Conservation (phyloP, 495 filamentous ascomycete genomes). For the Penicillium longicatenatum region DNA sequence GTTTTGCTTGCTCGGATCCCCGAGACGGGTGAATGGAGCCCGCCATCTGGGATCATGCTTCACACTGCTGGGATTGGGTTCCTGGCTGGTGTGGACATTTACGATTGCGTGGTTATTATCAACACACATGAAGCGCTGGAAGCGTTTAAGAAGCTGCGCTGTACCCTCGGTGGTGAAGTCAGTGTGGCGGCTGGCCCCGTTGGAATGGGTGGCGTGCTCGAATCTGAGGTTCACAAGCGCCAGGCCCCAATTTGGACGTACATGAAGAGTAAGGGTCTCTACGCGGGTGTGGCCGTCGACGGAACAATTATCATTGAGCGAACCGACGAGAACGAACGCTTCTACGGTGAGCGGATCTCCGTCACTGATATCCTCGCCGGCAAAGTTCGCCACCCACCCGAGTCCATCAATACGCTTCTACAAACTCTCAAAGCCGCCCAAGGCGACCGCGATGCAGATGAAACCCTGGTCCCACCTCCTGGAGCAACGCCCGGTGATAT, state of each 20-base stretch:
- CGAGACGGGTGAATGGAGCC: constrained; percentile 83
- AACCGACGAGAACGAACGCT: constrained; percentile 84
- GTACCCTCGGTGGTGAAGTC: constrained; percentile 78
- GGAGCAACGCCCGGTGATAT: constrained; percentile 77
- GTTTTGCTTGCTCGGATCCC: constrained; percentile 73
- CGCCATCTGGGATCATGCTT: constrained; percentile 82
- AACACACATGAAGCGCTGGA: constrained; percentile 80
- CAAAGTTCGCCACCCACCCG: constrained; percentile 69
- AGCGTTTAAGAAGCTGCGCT: constrained; percentile 73
- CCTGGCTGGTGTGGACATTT: constrained; percentile 85
- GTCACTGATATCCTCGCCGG: constrained; percentile 83
- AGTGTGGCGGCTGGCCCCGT: constrained; percentile 78
- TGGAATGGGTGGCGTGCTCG: constrained; percentile 70
- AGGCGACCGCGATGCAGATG: constrained; percentile 73
- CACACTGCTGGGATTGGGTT: constrained; percentile 89
- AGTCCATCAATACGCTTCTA: constrained; percentile 63
- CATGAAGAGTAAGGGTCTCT: constrained; percentile 83
- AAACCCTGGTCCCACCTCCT: constrained; percentile 46
- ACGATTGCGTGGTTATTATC: constrained; percentile 89
- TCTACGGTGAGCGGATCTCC: constrained; percentile 72
- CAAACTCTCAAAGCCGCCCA: constrained; percentile 85
- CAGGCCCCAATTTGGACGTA: constrained; percentile 82
- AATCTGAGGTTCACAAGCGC: constrained; percentile 70
- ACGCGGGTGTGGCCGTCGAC: constrained; percentile 78
- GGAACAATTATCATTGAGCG: constrained; percentile 85